Conservation (phyloP, 768 basidiomycete genomes). For the Lyophyllum shimeji region DNA sequence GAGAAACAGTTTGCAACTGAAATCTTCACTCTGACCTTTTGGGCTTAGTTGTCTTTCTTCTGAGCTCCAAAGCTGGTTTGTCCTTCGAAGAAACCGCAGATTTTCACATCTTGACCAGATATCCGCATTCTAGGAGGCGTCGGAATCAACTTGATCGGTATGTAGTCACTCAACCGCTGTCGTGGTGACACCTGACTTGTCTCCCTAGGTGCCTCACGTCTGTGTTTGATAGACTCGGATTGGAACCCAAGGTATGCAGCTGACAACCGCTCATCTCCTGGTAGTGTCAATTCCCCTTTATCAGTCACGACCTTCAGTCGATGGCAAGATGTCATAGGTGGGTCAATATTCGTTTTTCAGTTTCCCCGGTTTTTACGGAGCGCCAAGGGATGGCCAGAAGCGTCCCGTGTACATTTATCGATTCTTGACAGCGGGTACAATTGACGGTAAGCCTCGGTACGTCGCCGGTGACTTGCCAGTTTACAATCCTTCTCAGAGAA, state of each 20-base stretch:
- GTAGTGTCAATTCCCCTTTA: not conserved
- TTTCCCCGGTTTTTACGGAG: conserved; percentile 11
- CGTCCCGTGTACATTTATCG: conserved; percentile 88
- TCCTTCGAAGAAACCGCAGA: not conserved
- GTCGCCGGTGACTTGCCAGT: not conserved
- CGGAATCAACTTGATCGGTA: conserved; percentile 89
- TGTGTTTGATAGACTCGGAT: conserved; percentile 86
- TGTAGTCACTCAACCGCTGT: not conserved
- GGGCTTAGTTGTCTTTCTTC: conserved; percentile 79
- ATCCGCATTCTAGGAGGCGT: conserved; percentile 63
- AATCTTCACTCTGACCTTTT: not conserved
- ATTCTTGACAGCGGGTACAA: conserved; percentile 82
- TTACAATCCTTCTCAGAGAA: conserved; percentile 55
- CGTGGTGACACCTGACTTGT: not conserved
- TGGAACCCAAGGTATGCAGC: conserved; percentile 83
- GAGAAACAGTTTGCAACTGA: not conserved
- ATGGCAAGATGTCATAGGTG: conserved; percentile 97
- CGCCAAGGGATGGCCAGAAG: conserved; percentile 87
- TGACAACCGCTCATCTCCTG: not conserved
- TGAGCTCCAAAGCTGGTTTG: conserved; percentile 87
- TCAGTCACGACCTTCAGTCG: conserved; percentile 88
- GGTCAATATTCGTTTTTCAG: conserved; percentile 9
- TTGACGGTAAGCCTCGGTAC: conserved; percentile 62
- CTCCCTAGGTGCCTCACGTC: conserved; percentile 64
- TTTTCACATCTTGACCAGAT: not conserved